A percentile compares a stretch with the other conserved stretches of the same genome.
Conservation (phyloP, 1,284 basidiomycete species). For the Pseudozyma tsukubaensis region DNA sequence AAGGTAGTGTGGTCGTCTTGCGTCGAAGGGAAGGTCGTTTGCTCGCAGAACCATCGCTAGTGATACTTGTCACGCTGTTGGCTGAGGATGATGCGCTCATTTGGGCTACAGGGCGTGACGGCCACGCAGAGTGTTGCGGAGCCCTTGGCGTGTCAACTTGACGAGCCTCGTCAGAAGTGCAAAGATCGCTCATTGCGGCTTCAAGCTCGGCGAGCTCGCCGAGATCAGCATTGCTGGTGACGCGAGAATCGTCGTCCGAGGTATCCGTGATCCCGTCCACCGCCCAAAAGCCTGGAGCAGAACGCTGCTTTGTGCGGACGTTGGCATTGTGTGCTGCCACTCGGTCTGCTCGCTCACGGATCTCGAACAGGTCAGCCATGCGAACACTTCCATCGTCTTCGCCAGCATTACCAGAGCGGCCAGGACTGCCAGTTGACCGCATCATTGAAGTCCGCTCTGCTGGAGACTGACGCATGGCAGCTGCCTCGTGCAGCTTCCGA, state of each 20-base stretch:
- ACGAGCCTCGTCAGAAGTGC: conserved; percentile 23
- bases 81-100: conserved; percentile 32
- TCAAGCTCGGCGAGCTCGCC: conserved; percentile 47
- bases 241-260: conserved; percentile 51
- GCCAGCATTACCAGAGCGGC: not conserved
- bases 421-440: conserved; percentile 17
- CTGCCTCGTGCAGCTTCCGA: conserved; percentile 50
- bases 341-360: conserved; percentile 15
- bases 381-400: conserved; percentile 20
- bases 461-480: conserved; percentile 35
- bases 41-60: conserved; percentile 4
- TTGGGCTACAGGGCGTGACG: conserved; percentile 14
- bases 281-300: conserved; percentile 16
- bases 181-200: conserved; percentile 36
- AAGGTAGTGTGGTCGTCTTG: conserved; percentile 33
- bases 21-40: conserved; percentile 27
- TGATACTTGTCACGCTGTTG: conserved; percentile 17
- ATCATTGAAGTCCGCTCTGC: conserved; percentile 20
- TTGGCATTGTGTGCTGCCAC: not conserved
- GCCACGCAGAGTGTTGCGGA: conserved; percentile 25
- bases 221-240: conserved; percentile 43
- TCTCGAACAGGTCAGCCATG: conserved; percentile 41
- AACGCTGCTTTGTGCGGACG: not conserved
- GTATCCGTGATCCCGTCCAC: conserved; percentile 23
- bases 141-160: conserved; percentile 32